Evolutionary conservation across 495 filamentous ascomycete genomes (phyloP).

Genomic region (Pyrenopolyporus hunteri): DNA sequence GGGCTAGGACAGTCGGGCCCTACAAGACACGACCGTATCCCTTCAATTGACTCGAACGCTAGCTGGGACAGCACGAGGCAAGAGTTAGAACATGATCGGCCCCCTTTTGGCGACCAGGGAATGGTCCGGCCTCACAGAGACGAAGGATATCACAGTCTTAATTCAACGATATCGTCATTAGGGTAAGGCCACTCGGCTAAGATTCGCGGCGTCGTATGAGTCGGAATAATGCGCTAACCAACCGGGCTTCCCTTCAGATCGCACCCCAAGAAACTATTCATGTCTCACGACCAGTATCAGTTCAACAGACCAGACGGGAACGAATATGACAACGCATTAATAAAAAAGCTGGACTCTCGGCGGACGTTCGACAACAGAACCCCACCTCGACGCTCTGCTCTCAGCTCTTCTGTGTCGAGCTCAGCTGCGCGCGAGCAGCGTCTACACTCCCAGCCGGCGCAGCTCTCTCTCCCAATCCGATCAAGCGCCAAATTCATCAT

Average conservation of each 20-base stretch:
- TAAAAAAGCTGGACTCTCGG: conserved; percentile 74
- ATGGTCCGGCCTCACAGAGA: conserved; percentile 34
- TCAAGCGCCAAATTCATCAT: conserved; percentile 45
- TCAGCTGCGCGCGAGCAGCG: conserved; percentile 53
- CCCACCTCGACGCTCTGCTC: conserved; percentile 59
- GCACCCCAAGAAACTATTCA: conserved; percentile 50
- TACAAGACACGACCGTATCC: conserved; percentile 33
- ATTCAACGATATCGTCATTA: conserved; percentile 41
- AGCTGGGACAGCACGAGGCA: conserved; percentile 39
- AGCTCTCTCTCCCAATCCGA: conserved; percentile 56
- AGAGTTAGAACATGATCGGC: conserved; percentile 31
- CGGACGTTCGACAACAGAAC: conserved; percentile 63
- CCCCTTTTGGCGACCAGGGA: conserved; percentile 33
- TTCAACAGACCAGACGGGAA: conserved; percentile 63
- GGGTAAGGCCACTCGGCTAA: conserved; percentile 26
- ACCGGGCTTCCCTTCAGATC: conserved; percentile 20
- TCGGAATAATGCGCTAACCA: conserved; percentile 24
- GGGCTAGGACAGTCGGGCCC: conserved; percentile 38
- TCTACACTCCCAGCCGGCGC: conserved; percentile 53
- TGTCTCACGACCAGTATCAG: conserved; percentile 57
- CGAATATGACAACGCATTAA: conserved; percentile 77
- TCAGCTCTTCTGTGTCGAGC: conserved; percentile 53
- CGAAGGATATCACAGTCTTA: conserved; percentile 44
- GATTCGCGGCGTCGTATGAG: background rate
- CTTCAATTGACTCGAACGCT: conserved; percentile 38